Conservation (phyloP, 495 filamentous ascomycete species). For the Hypomontagnella monticulosa region DNA sequence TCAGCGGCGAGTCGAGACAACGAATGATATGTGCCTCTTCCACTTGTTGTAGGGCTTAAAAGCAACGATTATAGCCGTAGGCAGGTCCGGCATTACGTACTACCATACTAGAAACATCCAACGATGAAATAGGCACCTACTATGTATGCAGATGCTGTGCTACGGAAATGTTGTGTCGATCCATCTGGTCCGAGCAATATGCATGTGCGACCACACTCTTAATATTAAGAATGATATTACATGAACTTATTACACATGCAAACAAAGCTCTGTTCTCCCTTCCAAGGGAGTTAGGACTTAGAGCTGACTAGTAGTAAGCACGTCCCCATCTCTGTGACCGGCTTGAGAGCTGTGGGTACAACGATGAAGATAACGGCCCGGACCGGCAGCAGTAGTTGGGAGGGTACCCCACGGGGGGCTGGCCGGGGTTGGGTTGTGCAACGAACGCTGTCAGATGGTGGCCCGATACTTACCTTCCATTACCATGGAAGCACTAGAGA, state of each 20-base stretch:
- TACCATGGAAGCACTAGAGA: too few relatives aligned
- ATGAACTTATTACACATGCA: too few relatives aligned
- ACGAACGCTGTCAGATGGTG: background rate
- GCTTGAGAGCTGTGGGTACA: slow-evolving; percentile 1
- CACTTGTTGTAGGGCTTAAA: background rate
- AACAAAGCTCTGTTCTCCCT: too few relatives aligned
- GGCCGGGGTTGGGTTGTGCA: background rate
- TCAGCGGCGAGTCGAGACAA: background rate
- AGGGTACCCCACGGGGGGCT: slow-evolving; percentile 13
- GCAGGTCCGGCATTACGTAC: background rate
- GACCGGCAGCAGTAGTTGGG: slow-evolving; percentile 4
- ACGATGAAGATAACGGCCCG: slow-evolving; percentile 12
- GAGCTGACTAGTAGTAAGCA: too few relatives aligned
- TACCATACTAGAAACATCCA: background rate
- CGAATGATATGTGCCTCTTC: background rate
- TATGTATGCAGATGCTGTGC: background rate
- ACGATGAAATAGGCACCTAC: background rate
- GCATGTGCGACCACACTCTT: too few relatives aligned
- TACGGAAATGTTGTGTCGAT: background rate
- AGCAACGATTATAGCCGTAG: background rate
- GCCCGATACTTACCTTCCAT: background rate
- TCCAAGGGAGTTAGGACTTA: too few relatives aligned
- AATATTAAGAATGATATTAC: too few relatives aligned
- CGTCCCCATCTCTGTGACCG: too few relatives aligned
- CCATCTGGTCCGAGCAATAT: background rate